Conservation (phyloP, 108 stramenopile species). For the Fragilaria crotonensis region DNA sequence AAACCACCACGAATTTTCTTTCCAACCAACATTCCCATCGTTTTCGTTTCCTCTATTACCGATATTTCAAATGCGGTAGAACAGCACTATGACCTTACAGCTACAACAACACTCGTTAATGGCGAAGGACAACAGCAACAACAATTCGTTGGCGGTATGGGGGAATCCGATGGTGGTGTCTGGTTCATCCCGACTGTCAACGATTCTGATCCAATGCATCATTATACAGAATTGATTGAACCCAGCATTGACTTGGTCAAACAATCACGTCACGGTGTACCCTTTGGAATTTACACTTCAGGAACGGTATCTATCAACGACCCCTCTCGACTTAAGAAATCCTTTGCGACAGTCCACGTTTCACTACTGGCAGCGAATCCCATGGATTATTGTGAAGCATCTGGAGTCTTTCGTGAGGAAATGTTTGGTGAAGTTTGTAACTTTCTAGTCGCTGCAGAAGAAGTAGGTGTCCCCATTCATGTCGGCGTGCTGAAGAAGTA, state of each 20-base stretch:
- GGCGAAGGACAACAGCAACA: no score
- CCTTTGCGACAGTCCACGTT: slow-evolving; percentile 9
- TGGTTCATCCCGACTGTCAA: slow-evolving; percentile 9
- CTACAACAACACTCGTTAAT: not conserved
- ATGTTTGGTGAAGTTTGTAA: slow-evolving; percentile 27
- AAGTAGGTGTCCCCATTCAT: slow-evolving; percentile 21
- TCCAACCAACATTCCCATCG: not conserved
- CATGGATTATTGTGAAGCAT: slow-evolving; percentile 9
- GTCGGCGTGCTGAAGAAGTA: slow-evolving; percentile 7
- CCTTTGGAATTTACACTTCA: slow-evolving; percentile 17
- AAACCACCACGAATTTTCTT: not conserved
- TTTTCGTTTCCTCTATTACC: not conserved
- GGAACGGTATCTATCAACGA: slow-evolving; percentile 8
- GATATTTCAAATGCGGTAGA: slow-evolving; percentile 1
- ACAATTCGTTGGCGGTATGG: slow-evolving; percentile 43
- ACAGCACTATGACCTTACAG: not conserved
- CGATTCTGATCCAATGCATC: slow-evolving; percentile 3
- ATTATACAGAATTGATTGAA: slow-evolving; percentile 1
- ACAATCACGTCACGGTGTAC: slow-evolving; percentile 27
- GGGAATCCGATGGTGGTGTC: slow-evolving; percentile 30
- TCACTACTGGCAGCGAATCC: slow-evolving; percentile 21
- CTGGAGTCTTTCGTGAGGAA: not conserved
- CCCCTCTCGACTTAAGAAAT: not conserved
- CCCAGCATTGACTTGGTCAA: not conserved
- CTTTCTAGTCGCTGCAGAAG: slow-evolving; percentile 19